phyloP scores from a whole-genome alignment of 163 green algal genomes.

The Chlorella variabilis region DNA sequence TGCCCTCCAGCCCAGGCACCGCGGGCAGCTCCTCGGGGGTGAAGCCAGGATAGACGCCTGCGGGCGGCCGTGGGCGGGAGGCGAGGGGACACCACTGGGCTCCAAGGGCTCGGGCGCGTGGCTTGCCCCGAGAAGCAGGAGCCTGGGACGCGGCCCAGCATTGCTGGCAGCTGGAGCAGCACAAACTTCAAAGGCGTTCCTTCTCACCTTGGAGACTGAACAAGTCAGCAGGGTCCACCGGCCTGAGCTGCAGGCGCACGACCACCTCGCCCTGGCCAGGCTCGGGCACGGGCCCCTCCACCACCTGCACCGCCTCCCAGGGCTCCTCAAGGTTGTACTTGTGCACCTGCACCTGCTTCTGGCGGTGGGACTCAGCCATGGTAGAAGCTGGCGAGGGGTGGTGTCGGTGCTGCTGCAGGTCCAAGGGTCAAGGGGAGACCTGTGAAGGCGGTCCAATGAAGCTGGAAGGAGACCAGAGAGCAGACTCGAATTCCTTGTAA shows the following conservation, averaged over 20 bases:
- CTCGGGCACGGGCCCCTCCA: slow-evolving; percentile 31
- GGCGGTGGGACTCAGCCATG: background rate
- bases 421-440: too few relatives aligned
- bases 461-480: too few relatives aligned
- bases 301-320: slow-evolving; percentile 22
- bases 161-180: too few relatives aligned
- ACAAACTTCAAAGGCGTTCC: too few relatives aligned
- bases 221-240: slow-evolving; percentile 57
- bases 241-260: slow-evolving; percentile 13
- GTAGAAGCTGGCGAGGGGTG: too few relatives aligned
- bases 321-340: slow-evolving; percentile 26
- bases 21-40: slow-evolving; percentile 52
- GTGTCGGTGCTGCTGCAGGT: too few relatives aligned
- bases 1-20: slow-evolving; percentile 59
- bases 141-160: too few relatives aligned
- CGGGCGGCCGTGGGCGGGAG: background rate
- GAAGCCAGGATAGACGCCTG: slow-evolving; percentile 64
- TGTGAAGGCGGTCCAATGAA: too few relatives aligned
- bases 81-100: too few relatives aligned
- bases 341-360: slow-evolving; percentile 7
- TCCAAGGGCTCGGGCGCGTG: too few relatives aligned
- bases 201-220: slow-evolving; percentile 53
- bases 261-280: slow-evolving; percentile 19
- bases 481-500: too few relatives aligned
- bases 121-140: too few relatives aligned